A percentile compares a stretch with the other conserved stretches of the same genome.
Evolutionary conservation across 352 stramenopile genomes (phyloP).

Genomic region (Globisporangium alternatum): DNA sequence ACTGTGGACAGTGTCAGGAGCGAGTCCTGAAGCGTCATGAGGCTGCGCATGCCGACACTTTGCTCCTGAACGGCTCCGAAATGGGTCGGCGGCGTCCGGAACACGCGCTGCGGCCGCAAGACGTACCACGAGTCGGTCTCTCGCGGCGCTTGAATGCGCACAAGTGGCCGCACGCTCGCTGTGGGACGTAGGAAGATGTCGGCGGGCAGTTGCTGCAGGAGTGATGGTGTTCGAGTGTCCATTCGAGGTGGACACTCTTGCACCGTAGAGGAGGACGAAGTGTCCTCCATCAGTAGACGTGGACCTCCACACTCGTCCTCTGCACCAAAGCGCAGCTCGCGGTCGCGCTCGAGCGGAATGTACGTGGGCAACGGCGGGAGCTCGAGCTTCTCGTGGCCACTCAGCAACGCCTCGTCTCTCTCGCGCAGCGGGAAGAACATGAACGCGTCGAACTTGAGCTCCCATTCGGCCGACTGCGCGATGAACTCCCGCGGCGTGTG

Average conservation of each 20-base stretch:
- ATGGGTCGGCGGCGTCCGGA: slow-evolving; percentile 34
- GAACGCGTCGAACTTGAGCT: slow-evolving; percentile 51
- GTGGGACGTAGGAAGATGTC: slow-evolving; percentile 54
- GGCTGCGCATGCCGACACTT: slow-evolving; percentile 39
- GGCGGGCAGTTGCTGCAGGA: slow-evolving; percentile 38
- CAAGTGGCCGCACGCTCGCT: slow-evolving; percentile 48
- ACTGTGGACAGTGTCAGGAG: slow-evolving; percentile 18
- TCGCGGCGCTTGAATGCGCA: slow-evolving; percentile 27
- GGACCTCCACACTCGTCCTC: slow-evolving; percentile 38
- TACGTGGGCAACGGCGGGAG: slow-evolving; percentile 62
- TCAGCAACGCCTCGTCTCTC: slow-evolving; percentile 63
- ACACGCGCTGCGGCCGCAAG: slow-evolving; percentile 48
- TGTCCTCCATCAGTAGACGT: neutral
- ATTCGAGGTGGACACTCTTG: slow-evolving; percentile 1
- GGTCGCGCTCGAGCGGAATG: slow-evolving; percentile 42
- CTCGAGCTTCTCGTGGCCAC: slow-evolving; percentile 53
- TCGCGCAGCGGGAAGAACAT: slow-evolving; percentile 60
- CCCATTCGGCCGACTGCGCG: slow-evolving; percentile 38
- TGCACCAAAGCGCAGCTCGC: slow-evolving; percentile 40
- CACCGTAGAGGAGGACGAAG: neutral
- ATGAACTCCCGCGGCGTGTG: slow-evolving; percentile 34
- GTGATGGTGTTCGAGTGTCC: slow-evolving; percentile 20
- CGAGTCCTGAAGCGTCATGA: slow-evolving; percentile 23
- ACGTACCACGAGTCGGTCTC: slow-evolving; percentile 53
- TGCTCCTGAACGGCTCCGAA: slow-evolving; percentile 34